These are phyloP conservation scores for Trichophyton rubrum DNA, from an alignment of 2,329 filamentous ascomycete genomes.

Conservation along the genomic window DNA sequence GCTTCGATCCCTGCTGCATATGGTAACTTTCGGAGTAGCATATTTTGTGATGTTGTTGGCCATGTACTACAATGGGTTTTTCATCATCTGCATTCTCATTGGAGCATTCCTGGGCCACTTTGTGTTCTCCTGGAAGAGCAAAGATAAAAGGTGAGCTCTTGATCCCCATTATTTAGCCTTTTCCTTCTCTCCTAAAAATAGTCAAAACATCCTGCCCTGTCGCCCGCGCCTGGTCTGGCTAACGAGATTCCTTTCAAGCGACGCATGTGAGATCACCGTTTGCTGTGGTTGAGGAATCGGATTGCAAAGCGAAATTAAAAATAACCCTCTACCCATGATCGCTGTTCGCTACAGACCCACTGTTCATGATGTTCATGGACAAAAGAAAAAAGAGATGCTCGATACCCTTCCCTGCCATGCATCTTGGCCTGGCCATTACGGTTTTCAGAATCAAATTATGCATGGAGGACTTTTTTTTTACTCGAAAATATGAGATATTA, in stretches of 20 bases:
- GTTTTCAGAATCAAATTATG: not conserved
- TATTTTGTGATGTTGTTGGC: constrained; percentile 64
- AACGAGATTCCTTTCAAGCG: constrained; percentile 5
- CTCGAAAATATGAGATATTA: not conserved
- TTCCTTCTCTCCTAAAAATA: not conserved
- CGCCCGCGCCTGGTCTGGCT: not conserved
- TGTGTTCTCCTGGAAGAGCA: constrained; percentile 56
- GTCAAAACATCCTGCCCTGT: too few relatives aligned
- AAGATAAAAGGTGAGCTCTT: constrained; percentile 15
- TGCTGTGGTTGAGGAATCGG: constrained; percentile 7
- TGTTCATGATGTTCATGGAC: not conserved
- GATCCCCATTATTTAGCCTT: too few relatives aligned
- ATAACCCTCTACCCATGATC: not conserved
- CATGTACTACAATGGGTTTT: constrained; percentile 58
- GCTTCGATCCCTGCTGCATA: constrained; percentile 54
- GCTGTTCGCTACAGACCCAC: not conserved
- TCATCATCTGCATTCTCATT: constrained; percentile 70
- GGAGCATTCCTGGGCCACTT: constrained; percentile 62
- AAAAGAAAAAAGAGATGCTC: not conserved
- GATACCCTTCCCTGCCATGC: not conserved
- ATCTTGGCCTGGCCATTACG: not conserved
- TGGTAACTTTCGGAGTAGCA: constrained; percentile 58
- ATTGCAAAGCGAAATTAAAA: too few relatives aligned
- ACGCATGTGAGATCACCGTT: constrained; percentile 9
- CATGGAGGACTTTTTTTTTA: not conserved